phyloP scores from a whole-genome alignment of 2,329 filamentous ascomycete species.

The Xylaria sp. region DNA sequence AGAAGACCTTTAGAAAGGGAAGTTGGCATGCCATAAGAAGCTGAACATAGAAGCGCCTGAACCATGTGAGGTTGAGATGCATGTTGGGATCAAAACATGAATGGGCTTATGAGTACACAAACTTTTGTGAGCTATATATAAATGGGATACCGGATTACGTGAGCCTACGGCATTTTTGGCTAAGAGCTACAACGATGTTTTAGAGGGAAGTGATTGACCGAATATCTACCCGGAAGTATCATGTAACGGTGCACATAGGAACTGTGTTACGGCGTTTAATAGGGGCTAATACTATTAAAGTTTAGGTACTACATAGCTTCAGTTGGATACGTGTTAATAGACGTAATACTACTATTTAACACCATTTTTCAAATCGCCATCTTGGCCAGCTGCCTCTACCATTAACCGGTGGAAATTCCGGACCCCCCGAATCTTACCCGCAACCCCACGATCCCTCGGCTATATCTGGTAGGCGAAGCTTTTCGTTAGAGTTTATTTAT shows the following conservation, averaged over 20 bases:
- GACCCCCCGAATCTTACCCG: not conserved
- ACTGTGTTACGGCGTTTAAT: too few species aligned
- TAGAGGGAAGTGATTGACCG: too few species aligned
- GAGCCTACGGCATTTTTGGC: too few species aligned
- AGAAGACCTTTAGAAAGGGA: not conserved
- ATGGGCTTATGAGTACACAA: too few species aligned
- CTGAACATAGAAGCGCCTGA: not conserved
- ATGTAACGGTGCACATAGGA: too few species aligned
- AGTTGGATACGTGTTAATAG: not conserved
- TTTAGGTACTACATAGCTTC: not conserved
- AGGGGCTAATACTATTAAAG: not conserved
- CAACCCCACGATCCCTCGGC: not conserved
- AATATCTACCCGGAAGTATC: too few species aligned
- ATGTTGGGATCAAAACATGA: not conserved
- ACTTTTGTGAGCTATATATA: not conserved
- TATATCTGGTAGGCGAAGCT: not conserved
- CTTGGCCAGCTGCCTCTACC: not conserved
- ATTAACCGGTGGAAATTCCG: conserved; percentile 14
- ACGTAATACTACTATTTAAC: not conserved
- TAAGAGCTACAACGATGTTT: too few species aligned
- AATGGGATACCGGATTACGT: too few species aligned
- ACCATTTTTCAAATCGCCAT: not conserved
- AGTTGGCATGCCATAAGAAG: not conserved
- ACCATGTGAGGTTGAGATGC: not conserved
- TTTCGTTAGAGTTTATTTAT: not conserved